Evolutionary conservation across 139 green algal genomes (phyloP).

Genomic region (Chlamydomonas urium): DNA sequence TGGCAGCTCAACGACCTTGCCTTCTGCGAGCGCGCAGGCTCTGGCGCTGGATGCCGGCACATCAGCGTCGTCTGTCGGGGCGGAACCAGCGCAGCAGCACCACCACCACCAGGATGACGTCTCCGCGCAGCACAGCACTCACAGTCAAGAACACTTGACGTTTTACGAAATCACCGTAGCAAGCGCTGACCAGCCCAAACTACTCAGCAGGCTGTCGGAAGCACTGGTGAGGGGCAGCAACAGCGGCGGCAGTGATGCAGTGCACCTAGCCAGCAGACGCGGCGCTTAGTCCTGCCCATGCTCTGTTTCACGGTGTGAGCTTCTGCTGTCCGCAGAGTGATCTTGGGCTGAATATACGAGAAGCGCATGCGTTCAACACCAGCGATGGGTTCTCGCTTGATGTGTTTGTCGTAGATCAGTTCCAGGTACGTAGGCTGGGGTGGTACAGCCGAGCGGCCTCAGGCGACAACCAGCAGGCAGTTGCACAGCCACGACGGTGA

Average conservation of each 20-base stretch:
- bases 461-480: too few relatives aligned
- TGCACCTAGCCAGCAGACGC: neutral
- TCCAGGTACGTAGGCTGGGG: too few relatives aligned
- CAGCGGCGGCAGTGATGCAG: too few relatives aligned
- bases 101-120: too few relatives aligned
- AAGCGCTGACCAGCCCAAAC: conserved; percentile 86
- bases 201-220: conserved; percentile 82
- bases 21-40: too few relatives aligned
- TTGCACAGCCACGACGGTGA: too few relatives aligned
- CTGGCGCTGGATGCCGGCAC: too few relatives aligned
- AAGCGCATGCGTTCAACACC: conserved; percentile 98
- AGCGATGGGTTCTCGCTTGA: conserved; percentile 89
- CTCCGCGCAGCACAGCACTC: too few relatives aligned
- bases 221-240: conserved; percentile 68
- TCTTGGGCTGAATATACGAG: conserved; percentile 94
- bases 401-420: conserved; percentile 92
- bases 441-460: too few relatives aligned
- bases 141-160: conserved; percentile 24
- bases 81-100: too few relatives aligned
- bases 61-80: too few relatives aligned
- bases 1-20: too few relatives aligned
- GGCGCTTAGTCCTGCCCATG: neutral
- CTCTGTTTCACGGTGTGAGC: neutral
- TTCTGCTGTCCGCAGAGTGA: conserved; percentile 60
- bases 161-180: conserved; percentile 93